These are phyloP conservation scores for Medicago lupulina DNA, from an alignment of 306 rosid genomes.

Conservation along the genomic window DNA sequence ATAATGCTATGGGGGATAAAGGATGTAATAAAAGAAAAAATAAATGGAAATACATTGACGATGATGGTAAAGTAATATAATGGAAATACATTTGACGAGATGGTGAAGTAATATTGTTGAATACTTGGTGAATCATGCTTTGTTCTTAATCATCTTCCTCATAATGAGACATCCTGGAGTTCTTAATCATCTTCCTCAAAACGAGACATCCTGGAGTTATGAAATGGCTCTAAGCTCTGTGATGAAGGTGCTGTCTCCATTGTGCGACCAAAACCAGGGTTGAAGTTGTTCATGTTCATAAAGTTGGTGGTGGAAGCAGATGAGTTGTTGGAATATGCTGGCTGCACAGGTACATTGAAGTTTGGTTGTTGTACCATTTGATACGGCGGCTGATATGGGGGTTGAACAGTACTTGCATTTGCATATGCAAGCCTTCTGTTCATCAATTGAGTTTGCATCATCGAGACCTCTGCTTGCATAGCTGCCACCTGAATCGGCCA, in stretches of 20 bases:
- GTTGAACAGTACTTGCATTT: conserved; percentile 54
- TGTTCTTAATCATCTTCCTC: conserved; percentile 75
- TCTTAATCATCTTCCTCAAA: conserved; percentile 69
- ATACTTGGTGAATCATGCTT: conserved; percentile 42
- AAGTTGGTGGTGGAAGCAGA: conserved; percentile 58
- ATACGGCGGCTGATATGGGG: conserved; percentile 36
- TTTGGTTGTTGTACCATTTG: conserved; percentile 11
- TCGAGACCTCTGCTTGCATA: conserved; percentile 63
- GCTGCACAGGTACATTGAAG: conserved; percentile 47
- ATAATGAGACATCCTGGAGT: conserved; percentile 48
- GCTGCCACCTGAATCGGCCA: conserved; percentile 61
- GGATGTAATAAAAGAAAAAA: conserved; percentile 14
- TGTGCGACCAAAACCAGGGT: conserved; percentile 50
- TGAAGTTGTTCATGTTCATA: conserved; percentile 49
- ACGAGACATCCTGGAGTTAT: conserved; percentile 45
- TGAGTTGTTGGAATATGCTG: conserved; percentile 73
- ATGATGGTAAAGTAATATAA: conserved; percentile 7
- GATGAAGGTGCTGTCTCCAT: conserved; percentile 52
- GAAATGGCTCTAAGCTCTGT: conserved; percentile 60
- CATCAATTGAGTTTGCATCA: conserved; percentile 65
- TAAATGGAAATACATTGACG: conserved; percentile 29
- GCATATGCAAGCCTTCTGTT: conserved; percentile 51
- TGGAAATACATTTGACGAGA: conserved; percentile 23
- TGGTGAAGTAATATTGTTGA: conserved; percentile 12
- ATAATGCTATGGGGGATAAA: not conserved